Percentiles rank a stretch among this genome's conserved stretches.
Evolutionary conservation across 345 rosid genomes (phyloP).

Genomic region (Eucalyptus regnans): DNA sequence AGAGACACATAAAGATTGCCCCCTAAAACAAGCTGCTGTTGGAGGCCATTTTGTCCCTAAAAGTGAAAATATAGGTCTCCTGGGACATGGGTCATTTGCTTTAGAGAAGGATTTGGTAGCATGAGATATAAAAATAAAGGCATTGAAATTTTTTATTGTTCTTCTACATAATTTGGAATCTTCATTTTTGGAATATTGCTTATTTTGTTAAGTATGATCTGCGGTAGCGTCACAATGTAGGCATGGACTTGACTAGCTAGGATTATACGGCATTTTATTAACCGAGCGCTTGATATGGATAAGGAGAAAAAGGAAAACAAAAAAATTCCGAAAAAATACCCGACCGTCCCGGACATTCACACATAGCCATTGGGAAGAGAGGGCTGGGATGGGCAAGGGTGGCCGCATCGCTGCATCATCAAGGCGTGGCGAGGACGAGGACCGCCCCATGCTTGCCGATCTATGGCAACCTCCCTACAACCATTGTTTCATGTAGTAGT

Average conservation of each 20-base stretch:
- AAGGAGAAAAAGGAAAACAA: not conserved
- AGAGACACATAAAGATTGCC: not conserved
- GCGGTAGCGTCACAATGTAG: not conserved
- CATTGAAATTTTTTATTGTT: not conserved
- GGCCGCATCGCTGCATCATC: not conserved
- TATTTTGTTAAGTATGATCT: not conserved
- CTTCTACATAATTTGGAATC: not conserved
- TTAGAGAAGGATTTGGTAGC: not conserved
- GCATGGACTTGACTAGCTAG: not conserved
- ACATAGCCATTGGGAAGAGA: not conserved
- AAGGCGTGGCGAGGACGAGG: not conserved
- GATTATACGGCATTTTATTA: not conserved
- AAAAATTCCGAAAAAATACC: not conserved
- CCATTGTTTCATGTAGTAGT: not conserved
- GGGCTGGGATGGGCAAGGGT: not conserved
- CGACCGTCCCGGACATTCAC: not conserved
- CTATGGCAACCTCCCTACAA: not conserved
- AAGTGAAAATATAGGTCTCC: not conserved
- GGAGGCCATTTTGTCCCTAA: not conserved
- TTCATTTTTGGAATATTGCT: not conserved
- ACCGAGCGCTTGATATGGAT: not conserved
- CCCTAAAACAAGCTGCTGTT: not conserved
- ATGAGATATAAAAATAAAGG: not conserved
- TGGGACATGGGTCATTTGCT: not conserved
- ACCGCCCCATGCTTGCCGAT: not conserved